These are phyloP conservation scores for Panellus pusillus DNA, from an alignment of 768 basidiomycete genomes.

Conservation along the genomic window DNA sequence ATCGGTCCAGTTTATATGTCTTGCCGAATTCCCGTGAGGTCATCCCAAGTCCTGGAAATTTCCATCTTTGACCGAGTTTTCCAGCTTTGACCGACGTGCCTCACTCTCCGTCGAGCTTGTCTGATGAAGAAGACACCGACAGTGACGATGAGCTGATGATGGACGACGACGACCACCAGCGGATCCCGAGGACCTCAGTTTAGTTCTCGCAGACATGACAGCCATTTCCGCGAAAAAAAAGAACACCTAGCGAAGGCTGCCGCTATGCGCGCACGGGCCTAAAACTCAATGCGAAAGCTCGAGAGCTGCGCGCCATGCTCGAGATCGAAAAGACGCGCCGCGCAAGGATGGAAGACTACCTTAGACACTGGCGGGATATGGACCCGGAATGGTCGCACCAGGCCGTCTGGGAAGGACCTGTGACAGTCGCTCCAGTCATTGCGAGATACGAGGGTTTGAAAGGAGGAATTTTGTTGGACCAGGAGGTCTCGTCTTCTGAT, in stretches of 20 bases:
- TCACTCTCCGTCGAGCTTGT: too few relatives aligned
- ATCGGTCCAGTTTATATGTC: too few relatives aligned
- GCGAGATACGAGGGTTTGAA: not conserved
- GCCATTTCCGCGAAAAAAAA: conserved; percentile 6
- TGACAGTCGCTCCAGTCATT: conserved; percentile 2
- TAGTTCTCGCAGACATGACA: conserved; percentile 4
- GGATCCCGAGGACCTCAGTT: not conserved
- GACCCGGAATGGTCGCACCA: conserved; percentile 7
- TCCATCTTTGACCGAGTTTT: too few relatives aligned
- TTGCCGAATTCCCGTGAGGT: too few relatives aligned
- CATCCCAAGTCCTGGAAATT: too few relatives aligned
- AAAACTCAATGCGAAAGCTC: not conserved
- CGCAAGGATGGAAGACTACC: conserved; percentile 3
- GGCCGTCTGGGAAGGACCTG: conserved; percentile 2
- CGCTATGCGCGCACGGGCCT: not conserved
- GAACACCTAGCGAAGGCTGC: not conserved
- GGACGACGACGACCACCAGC: not conserved
- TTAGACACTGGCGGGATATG: conserved; percentile 3
- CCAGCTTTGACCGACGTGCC: too few relatives aligned
- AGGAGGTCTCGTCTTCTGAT: conserved; percentile 9
- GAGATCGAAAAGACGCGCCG: conserved; percentile 6
- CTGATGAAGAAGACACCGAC: not conserved
- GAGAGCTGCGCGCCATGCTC: not conserved
- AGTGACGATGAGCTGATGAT: not conserved
- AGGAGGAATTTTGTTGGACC: not conserved